Evolutionary conservation across 2,329 filamentous ascomycete species (phyloP), one percentile per base, ranked within the genome.

Genomic region (Colletotrichum sp.): DNA sequence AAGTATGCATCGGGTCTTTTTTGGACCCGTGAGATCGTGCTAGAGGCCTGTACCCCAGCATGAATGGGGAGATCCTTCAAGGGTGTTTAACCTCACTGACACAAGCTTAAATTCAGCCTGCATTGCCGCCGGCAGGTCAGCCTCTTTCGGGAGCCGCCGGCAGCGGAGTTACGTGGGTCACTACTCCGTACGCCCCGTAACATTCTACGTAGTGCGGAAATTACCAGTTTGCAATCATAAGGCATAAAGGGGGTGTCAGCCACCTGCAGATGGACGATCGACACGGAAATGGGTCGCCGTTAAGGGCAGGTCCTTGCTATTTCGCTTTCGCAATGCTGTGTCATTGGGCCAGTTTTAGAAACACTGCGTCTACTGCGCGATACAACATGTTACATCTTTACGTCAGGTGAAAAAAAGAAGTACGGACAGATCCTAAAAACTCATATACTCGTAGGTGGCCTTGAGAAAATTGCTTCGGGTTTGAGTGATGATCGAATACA

Each of bases 401-500:
- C n/a, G 6, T 21, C 12, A 21, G 44, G 44, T 7, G 18, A 8
- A 18, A 49, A 49, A 7, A n/a, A 6, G 5, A 10, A n/a, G 32
- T 13, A 34, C 32, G 6, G 36, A 15, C 13, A 36, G 39, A n/a
- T 44, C 6, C 18, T n/a, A 44, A 44, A 12, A 6, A 5, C 0
- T n/a, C 3, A n/a, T 6, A 5, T n/a, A n/a, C 3, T 0, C 8
- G 3, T n/a, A 44, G 3, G 1, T n/a, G 5, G 10, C 18, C 0
- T 49, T 8, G 1, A 49, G 10, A 21, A 49, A 21, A 13, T 4
- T 49, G n/a, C 3, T 49, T 8, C 44, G 18, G 44, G 44, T 49
- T 49, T 49, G 44, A 49, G 9, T n/a, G 18, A n/a, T n/a, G 44
- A 3, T 49, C n/a, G n/a, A 21, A 12, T 49, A 7, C 3, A 4